Conservation (phyloP, 345 rosid species). For the Pistacia vera region DNA sequence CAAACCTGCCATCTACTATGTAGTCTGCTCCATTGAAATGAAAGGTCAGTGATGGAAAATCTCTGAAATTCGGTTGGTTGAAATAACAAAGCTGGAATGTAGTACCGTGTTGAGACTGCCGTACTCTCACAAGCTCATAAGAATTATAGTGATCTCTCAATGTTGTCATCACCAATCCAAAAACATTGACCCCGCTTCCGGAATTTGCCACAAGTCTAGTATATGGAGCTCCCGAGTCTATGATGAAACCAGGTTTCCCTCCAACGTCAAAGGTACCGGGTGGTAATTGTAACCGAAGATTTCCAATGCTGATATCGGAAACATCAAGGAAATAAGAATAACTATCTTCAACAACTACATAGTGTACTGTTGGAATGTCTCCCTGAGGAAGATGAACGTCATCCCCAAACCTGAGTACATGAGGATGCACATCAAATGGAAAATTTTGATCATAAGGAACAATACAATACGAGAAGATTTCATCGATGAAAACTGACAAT, state of each 20-base stretch:
- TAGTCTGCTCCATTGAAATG: conserved; percentile 14
- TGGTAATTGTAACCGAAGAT: background rate
- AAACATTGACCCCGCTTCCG: background rate
- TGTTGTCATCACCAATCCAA: background rate
- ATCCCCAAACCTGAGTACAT: background rate
- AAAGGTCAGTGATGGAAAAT: background rate
- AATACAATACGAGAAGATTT: background rate
- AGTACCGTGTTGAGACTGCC: background rate
- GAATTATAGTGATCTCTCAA: background rate
- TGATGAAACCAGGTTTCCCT: background rate
- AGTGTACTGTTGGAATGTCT: background rate
- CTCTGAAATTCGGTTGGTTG: background rate
- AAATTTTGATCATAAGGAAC: background rate
- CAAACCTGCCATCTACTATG: background rate
- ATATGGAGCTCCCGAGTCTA: background rate
- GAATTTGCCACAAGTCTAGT: background rate
- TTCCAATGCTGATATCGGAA: background rate
- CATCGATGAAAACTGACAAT: background rate
- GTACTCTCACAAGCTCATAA: background rate
- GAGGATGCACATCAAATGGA: background rate
- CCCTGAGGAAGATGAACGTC: background rate
- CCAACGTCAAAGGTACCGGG: background rate
- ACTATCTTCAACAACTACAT: background rate
- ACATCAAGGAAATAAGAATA: background rate
- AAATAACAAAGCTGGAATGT: background rate